Conservation (phyloP, 2,329 filamentous ascomycete species). For the Stagonosporopsis rhizophila region DNA sequence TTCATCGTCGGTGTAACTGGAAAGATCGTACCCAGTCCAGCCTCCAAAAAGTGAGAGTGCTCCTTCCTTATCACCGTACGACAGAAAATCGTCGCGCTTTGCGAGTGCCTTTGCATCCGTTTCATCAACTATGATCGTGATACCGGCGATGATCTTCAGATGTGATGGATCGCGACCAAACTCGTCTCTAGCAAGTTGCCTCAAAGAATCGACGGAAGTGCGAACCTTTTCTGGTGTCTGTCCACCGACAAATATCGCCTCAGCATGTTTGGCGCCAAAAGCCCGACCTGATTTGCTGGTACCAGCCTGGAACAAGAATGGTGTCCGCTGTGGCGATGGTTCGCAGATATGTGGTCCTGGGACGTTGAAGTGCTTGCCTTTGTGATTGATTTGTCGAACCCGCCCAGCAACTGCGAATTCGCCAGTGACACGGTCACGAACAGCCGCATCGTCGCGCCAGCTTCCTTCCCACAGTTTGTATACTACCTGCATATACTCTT, state of each 20-base stretch:
- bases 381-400: conserved; percentile 69
- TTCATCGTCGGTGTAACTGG: conserved; percentile 50
- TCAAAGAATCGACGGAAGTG: conserved; percentile 58
- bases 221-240: conserved; percentile 57
- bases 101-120: conserved; percentile 69
- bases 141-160: background rate
- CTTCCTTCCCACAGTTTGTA: conserved; percentile 72
- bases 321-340: conserved; percentile 71
- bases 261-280: conserved; percentile 72
- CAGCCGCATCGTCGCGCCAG: conserved; percentile 69
- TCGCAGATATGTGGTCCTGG: conserved; percentile 71
- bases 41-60: conserved; percentile 73
- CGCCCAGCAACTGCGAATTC: conserved; percentile 63
- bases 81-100: conserved; percentile 65
- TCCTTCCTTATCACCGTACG: conserved; percentile 60
- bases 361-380: conserved; percentile 68
- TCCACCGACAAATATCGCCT: conserved; percentile 68
- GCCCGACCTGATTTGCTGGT: conserved; percentile 67
- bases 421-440: conserved; percentile 61
- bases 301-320: conserved; percentile 71
- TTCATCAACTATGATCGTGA: conserved; percentile 54
- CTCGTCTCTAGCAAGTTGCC: background rate
- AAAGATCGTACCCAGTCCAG: conserved; percentile 71
- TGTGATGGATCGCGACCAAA: background rate
- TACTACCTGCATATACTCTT: conserved; percentile 72